Evolutionary conservation across 2,329 filamentous ascomycete genomes (phyloP), one percentile per base, ranked within the genome.

Genomic region (Neoscytalidium dimidiatum): DNA sequence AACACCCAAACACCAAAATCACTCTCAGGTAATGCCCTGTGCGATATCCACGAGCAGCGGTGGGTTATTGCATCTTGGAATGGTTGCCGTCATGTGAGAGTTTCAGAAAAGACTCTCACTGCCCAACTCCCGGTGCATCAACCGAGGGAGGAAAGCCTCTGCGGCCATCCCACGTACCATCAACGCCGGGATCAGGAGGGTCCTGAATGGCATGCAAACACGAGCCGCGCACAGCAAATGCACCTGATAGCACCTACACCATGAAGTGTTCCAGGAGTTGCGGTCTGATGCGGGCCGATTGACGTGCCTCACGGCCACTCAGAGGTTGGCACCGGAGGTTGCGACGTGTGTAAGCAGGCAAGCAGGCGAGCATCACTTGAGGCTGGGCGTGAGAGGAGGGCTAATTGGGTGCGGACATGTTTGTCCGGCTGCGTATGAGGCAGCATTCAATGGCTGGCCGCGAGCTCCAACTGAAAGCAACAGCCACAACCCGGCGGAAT

Each of bases 201-300:
- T 26, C 17, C 17, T 13, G 9, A 41, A 23, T 13, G 26, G 2
- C 41, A 46, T 33, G 38, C 28, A 46, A 31, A 43, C 11, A 33
- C 6, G 23, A 13, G 3, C 38, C 21, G 26, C 4, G 26, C 28
- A 8, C 4, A 28, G 19, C 21, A 31, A 21, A 60, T 13, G 28
- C 38, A 35, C 23, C 28, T 14, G 23, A 33, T 33, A 14, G 28
- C 56, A 21, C 17, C 28, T 14, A 28, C 33, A 33, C 21, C 35
- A 46, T n/a, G 56, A 44, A 60, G 56, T 60, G 41, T 60, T 33
- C n/a, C n/a, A 28, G 56, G 43, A 60, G 41, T 26, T 41, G 56
- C 28, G 26, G 56, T 26, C 11, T 31, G 38, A 41, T 21, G 56
- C 56, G 56, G 56, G 26, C 56, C 56, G 56, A 60, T 43, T 46